Percentiles rank a stretch among this genome's conserved stretches.
These are phyloP conservation scores for Phylloporus gajari DNA, from an alignment of 1,284 basidiomycete species.

Conservation along the genomic window DNA sequence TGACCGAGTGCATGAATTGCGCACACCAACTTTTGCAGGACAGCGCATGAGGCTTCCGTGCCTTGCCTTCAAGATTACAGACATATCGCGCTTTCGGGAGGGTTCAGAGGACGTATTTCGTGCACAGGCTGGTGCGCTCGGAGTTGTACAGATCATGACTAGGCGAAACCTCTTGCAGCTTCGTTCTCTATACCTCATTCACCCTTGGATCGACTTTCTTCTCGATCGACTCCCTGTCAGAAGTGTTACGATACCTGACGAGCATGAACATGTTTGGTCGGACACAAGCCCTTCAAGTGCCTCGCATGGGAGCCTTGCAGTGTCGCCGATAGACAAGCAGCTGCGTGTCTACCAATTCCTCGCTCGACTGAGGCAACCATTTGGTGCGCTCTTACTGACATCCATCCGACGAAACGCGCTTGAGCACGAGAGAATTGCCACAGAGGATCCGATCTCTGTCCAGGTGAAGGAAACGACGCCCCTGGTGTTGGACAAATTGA, in stretches of 20 bases:
- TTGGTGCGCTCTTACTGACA: conserved; percentile 17
- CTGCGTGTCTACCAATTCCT: not conserved
- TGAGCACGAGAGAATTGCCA: conserved; percentile 13
- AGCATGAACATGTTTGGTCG: too few relatives aligned
- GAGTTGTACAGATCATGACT: not conserved
- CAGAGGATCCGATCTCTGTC: conserved; percentile 12
- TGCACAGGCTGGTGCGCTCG: not conserved
- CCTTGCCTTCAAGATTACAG: conserved; percentile 9
- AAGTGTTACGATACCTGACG: too few relatives aligned
- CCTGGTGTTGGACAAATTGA: too few relatives aligned
- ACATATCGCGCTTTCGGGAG: too few relatives aligned
- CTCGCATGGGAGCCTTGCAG: too few relatives aligned
- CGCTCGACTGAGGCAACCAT: conserved; percentile 13
- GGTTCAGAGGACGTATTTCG: not conserved
- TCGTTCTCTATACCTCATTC: conserved; percentile 1
- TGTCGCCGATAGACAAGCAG: not conserved
- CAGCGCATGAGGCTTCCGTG: conserved; percentile 18
- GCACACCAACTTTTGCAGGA: not conserved
- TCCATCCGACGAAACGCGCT: not conserved
- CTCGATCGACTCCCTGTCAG: not conserved
- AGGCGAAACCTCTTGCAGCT: not conserved
- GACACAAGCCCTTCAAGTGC: too few relatives aligned
- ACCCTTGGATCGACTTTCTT: conserved; percentile 1
- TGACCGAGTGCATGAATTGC: not conserved
- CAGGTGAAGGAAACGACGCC: conserved; percentile 13